Conservation (phyloP, 352 stramenopile genomes). For the Plasmopara viticola region DNA sequence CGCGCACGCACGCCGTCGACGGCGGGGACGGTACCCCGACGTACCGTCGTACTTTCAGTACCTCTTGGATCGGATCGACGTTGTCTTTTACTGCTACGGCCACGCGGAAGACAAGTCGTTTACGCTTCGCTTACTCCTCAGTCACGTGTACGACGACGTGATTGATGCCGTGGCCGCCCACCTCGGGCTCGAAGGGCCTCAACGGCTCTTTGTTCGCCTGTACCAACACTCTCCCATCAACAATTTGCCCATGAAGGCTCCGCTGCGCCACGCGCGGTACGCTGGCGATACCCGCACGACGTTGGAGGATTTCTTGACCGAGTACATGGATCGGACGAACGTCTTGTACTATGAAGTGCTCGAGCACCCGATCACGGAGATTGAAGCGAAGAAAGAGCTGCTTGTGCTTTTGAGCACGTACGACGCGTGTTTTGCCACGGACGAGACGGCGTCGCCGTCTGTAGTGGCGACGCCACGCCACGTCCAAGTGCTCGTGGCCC, state of each 20-base stretch:
- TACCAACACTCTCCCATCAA: conserved; percentile 77
- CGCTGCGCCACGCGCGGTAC: conserved; percentile 61
- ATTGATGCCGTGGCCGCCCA: conserved; percentile 49
- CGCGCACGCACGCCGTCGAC: background rate
- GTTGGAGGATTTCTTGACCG: conserved; percentile 62
- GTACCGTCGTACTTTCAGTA: conserved; percentile 80
- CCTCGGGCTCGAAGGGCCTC: conserved; percentile 32
- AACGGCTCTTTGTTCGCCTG: conserved; percentile 59
- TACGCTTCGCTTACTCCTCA: conserved; percentile 49
- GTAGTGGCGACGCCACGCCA: conserved; percentile 25
- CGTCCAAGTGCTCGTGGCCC: conserved; percentile 42
- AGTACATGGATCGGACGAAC: conserved; percentile 65
- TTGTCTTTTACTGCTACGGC: conserved; percentile 56
- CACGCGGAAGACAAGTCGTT: conserved; percentile 44
- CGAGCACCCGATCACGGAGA: conserved; percentile 68
- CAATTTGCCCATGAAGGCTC: conserved; percentile 51
- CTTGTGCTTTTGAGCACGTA: conserved; percentile 72
- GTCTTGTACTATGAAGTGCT: conserved; percentile 74
- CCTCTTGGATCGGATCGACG: conserved; percentile 71
- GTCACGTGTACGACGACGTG: conserved; percentile 69
- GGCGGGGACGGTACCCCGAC: conserved; percentile 49
- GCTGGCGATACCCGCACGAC: conserved; percentile 50
- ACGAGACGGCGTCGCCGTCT: conserved; percentile 24
- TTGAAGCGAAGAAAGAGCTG: conserved; percentile 82
- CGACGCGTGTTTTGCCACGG: conserved; percentile 53